A percentile compares a stretch with the other conserved stretches of the same genome.
These are phyloP conservation scores for Acarospora socialis DNA, from an alignment of 2,329 filamentous ascomycete genomes.

Conservation along the genomic window DNA sequence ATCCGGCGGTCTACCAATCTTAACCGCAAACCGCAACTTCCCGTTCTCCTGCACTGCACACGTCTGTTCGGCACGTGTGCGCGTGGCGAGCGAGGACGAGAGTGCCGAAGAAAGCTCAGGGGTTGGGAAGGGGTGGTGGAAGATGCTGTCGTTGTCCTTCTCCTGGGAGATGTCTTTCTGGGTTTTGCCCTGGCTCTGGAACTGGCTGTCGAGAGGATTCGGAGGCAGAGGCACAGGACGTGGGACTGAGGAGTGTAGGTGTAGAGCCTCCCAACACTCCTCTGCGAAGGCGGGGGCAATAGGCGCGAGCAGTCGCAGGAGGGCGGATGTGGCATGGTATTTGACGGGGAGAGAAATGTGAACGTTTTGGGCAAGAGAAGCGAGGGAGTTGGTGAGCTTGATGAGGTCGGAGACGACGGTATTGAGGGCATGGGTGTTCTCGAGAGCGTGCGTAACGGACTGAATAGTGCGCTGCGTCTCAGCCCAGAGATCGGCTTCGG, in stretches of 20 bases:
- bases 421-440: slow-evolving; percentile 63
- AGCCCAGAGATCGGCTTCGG: slow-evolving; percentile 42
- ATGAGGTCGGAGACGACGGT: slow-evolving; percentile 74
- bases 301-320: slow-evolving; percentile 63
- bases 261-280: slow-evolving; percentile 58
- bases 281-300: slow-evolving; percentile 69
- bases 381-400: slow-evolving; percentile 58
- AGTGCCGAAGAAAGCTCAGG: too few relatives aligned
- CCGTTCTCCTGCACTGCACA: slow-evolving; percentile 69
- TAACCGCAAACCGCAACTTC: slow-evolving; percentile 55
- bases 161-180: too few relatives aligned
- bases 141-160: slow-evolving; percentile 39
- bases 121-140: slow-evolving; percentile 20
- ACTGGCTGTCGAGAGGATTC: slow-evolving; percentile 30
- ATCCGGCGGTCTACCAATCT: slow-evolving; percentile 41
- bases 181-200: too few relatives aligned
- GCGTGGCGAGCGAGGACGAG: slow-evolving; percentile 31
- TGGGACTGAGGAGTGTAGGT: background rate
- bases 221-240: background rate
- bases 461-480: slow-evolving; percentile 52
- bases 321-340: slow-evolving; percentile 36
- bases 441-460: slow-evolving; percentile 54
- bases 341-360: slow-evolving; percentile 24
- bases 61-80: slow-evolving; percentile 36
- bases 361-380: slow-evolving; percentile 26